Evolutionary conservation across 371 early-diverging fungal genomes (phyloP).

Genomic region (Mucor circinelloides): DNA sequence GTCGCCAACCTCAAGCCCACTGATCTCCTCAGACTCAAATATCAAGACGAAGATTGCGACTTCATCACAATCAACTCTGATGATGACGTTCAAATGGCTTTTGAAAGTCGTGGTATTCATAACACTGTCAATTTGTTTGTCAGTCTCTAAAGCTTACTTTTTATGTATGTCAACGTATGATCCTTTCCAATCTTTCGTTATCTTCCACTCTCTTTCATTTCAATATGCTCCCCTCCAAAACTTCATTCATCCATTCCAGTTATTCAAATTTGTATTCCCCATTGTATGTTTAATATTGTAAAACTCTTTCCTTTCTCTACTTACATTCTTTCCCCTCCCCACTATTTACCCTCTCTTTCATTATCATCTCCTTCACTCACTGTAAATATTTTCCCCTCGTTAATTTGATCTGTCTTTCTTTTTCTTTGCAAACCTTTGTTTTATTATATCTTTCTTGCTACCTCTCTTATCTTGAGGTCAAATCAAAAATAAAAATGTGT

Average conservation of each 20-base stretch:
- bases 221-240: neutral
- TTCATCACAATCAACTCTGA: slow-evolving; percentile 81
- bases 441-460: neutral
- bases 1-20: slow-evolving; percentile 58
- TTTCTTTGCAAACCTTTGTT: neutral
- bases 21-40: slow-evolving; percentile 70
- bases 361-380: neutral
- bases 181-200: slow-evolving; percentile 6
- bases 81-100: slow-evolving; percentile 90
- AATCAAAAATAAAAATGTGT: slow-evolving; percentile 1
- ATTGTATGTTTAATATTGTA: slow-evolving; percentile 3
- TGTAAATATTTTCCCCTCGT: neutral
- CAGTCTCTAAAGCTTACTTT: slow-evolving; percentile 19
- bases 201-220: neutral
- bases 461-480: neutral
- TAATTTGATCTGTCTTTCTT: neutral
- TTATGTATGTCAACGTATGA: neutral
- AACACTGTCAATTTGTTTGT: slow-evolving; percentile 39
- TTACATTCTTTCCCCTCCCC: neutral
- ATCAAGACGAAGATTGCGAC: slow-evolving; percentile 93
- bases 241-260: neutral
- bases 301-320: slow-evolving; percentile 2
- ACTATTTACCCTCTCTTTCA: neutral
- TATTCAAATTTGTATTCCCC: slow-evolving; percentile 4
- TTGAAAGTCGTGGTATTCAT: slow-evolving; percentile 65